Evolutionary conservation across 2,329 filamentous ascomycete species (phyloP).

Genomic region (Xylaria sp.): DNA sequence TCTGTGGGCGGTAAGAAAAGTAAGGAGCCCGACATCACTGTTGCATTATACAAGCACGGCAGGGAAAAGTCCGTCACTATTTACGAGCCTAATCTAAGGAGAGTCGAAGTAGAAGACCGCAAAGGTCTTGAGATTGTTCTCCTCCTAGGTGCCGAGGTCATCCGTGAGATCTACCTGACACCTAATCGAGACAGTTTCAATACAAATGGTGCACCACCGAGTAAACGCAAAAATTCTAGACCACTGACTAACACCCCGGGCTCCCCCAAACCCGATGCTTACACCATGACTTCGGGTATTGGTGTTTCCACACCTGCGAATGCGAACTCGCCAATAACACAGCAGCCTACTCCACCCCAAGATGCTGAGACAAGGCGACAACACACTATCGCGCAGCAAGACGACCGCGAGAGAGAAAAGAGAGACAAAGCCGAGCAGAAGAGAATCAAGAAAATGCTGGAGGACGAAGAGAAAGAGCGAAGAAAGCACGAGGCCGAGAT

Average conservation of each 20-base stretch:
- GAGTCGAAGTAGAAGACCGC: constrained; percentile 91
- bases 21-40: constrained; percentile 93
- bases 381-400: constrained; percentile 63
- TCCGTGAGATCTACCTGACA: constrained; percentile 72
- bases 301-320: constrained; percentile 55
- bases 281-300: constrained; percentile 56
- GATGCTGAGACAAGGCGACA: constrained; percentile 80
- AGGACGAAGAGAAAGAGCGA: constrained; percentile 71
- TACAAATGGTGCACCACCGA: constrained; percentile 59
- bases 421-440: constrained; percentile 65
- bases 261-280: constrained; percentile 40
- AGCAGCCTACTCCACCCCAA: constrained; percentile 44
- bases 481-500: constrained; percentile 67
- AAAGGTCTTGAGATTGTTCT: constrained; percentile 92
- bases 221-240: constrained; percentile 57
- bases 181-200: constrained; percentile 83
- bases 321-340: constrained; percentile 45
- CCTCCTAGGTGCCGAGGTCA: constrained; percentile 69
- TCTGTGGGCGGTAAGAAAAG: constrained; percentile 77
- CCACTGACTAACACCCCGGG: constrained; percentile 47
- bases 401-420: constrained; percentile 64
- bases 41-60: constrained; percentile 83
- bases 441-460: constrained; percentile 72
- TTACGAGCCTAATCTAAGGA: constrained; percentile 90
- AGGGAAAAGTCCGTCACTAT: constrained; percentile 76